Percentiles rank a stretch among this genome's conserved stretches.
phyloP scores from a whole-genome alignment of 1,284 basidiomycete genomes.

The Cutaneotrichosporon mucoides region DNA sequence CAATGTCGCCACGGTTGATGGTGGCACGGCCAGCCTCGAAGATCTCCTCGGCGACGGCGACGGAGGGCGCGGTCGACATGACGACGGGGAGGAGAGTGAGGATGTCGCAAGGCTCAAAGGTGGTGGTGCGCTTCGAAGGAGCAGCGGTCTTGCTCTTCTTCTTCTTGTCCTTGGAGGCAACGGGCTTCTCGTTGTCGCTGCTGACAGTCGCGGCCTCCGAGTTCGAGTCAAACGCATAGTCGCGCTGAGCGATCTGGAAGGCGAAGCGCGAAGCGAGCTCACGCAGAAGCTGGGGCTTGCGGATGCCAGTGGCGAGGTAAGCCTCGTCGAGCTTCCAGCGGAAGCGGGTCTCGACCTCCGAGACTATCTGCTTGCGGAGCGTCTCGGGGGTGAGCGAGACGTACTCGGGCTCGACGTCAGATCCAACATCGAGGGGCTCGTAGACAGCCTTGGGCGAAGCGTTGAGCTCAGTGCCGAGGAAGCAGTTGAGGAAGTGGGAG shows the following conservation, averaged over 20 bases:
- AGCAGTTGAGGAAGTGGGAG: slow-evolving; percentile 59
- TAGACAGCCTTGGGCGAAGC: slow-evolving; percentile 48
- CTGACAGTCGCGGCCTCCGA: slow-evolving; percentile 26
- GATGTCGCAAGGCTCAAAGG: slow-evolving; percentile 55
- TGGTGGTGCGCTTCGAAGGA: slow-evolving; percentile 29
- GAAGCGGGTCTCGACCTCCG: slow-evolving; percentile 52
- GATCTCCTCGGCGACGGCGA: slow-evolving; percentile 55
- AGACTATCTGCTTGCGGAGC: slow-evolving; percentile 48
- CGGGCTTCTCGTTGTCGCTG: slow-evolving; percentile 10
- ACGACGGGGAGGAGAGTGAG: slow-evolving; percentile 55
- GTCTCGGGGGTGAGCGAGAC: slow-evolving; percentile 52
- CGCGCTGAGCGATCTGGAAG: slow-evolving; percentile 55
- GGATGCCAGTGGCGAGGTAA: slow-evolving; percentile 46
- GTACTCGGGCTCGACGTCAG: slow-evolving; percentile 46
- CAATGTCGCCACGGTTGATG: slow-evolving; percentile 53
- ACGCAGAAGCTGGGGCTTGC: slow-evolving; percentile 52
- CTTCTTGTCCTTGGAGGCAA: slow-evolving; percentile 26
- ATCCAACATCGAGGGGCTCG: slow-evolving; percentile 41
- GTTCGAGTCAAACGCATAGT: slow-evolving; percentile 49
- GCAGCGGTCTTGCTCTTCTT: slow-evolving; percentile 43
- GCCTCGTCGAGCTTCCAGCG: slow-evolving; percentile 51
- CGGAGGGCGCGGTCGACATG: slow-evolving; percentile 53
- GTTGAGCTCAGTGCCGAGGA: slow-evolving; percentile 53
- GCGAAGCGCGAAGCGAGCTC: slow-evolving; percentile 54
- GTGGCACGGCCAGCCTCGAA: slow-evolving; percentile 55